These are phyloP conservation scores for Oryza glaberrima DNA, from an alignment of 176 grass and related monocot species.

Conservation along the genomic window DNA sequence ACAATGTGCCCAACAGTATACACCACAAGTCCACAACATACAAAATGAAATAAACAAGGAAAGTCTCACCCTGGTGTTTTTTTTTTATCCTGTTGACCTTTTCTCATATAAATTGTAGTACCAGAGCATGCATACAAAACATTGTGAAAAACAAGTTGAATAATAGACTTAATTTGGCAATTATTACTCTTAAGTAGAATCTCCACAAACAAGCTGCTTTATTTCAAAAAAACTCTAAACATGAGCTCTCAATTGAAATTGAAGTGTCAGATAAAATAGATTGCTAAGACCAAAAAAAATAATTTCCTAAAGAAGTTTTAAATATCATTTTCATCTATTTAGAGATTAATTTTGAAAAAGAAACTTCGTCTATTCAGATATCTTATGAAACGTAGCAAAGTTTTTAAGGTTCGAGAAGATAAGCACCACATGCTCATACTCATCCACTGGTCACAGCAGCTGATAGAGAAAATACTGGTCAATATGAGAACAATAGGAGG, in stretches of 20 bases:
- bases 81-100: neutral
- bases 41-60: neutral
- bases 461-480: neutral
- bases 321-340: too few species aligned
- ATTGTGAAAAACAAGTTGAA: neutral
- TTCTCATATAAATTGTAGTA: neutral
- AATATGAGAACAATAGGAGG: neutral
- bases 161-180: neutral
- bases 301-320: too few species aligned
- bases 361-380: too few species aligned
- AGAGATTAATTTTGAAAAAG: too few species aligned
- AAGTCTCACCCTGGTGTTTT: neutral
- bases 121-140: neutral
- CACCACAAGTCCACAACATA: neutral
- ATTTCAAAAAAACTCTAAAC: conserved; percentile 23
- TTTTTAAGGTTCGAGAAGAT: neutral
- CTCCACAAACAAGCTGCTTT: neutral
- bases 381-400: neutral
- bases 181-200: neutral
- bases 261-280: neutral
- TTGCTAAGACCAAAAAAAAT: neutral
- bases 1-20: neutral
- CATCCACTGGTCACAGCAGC: neutral
- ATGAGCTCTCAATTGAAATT: conserved; percentile 4
- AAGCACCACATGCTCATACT: neutral